phyloP scores from a whole-genome alignment of 2,329 filamentous ascomycete genomes.

The Hymenoscyphus occultus region DNA sequence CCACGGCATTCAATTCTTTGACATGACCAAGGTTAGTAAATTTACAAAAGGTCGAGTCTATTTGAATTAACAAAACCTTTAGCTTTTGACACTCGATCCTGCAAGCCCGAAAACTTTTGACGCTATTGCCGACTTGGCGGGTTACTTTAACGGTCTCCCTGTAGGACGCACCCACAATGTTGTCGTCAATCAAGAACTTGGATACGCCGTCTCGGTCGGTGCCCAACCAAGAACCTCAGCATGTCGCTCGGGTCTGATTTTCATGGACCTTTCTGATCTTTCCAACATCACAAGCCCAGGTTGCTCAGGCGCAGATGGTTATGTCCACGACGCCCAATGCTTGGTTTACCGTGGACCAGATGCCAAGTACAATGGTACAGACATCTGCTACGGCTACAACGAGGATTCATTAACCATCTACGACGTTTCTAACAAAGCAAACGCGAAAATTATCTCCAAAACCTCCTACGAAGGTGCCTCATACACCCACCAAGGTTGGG shows the following conservation, averaged over 20 bases:
- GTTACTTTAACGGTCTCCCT: slow-evolving; percentile 34
- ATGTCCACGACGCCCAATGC: slow-evolving; percentile 44
- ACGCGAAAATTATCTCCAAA: slow-evolving; percentile 43
- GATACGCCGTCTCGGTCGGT: slow-evolving; percentile 39
- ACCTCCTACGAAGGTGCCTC: slow-evolving; percentile 49
- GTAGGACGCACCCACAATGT: slow-evolving; percentile 43
- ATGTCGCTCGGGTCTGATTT: slow-evolving; percentile 47
- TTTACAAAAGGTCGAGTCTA: neutral
- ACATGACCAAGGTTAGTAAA: slow-evolving; percentile 45
- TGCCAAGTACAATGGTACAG: slow-evolving; percentile 21
- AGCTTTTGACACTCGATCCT: slow-evolving; percentile 39
- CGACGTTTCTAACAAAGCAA: slow-evolving; percentile 41
- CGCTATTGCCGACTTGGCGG: slow-evolving; percentile 39
- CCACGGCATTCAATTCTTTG: slow-evolving; percentile 54
- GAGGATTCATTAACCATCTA: slow-evolving; percentile 43
- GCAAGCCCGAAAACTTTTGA: slow-evolving; percentile 38
- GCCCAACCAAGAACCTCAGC: slow-evolving; percentile 36
- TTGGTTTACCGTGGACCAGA: slow-evolving; percentile 27
- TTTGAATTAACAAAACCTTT: neutral
- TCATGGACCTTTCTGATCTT: slow-evolving; percentile 48
- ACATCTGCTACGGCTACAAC: slow-evolving; percentile 27
- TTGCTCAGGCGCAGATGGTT: slow-evolving; percentile 45
- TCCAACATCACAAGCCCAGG: slow-evolving; percentile 46
- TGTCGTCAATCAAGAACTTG: slow-evolving; percentile 41
- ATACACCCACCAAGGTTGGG: slow-evolving; percentile 50